Percentiles rank a stretch among this genome's conserved stretches.
phyloP scores from a whole-genome alignment of 2,329 filamentous ascomycete species.

The Zymoseptoria brevis region DNA sequence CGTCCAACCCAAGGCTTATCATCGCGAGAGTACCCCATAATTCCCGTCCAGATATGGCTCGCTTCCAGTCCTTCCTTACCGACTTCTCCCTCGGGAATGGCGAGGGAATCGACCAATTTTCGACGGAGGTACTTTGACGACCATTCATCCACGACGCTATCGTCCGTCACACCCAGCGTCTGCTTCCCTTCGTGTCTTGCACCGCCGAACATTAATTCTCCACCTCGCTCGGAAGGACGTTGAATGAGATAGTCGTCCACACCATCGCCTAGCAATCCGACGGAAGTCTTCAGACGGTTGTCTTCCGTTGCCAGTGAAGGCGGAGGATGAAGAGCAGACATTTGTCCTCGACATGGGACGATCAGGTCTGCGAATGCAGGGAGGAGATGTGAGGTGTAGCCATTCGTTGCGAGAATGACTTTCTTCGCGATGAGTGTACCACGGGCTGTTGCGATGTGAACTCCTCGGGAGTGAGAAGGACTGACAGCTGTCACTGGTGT shows the following conservation, averaged over 20 bases:
- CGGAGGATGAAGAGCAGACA: conserved; percentile 58
- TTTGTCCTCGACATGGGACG: conserved; percentile 68
- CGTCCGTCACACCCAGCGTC: conserved; percentile 53
- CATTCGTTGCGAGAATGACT: conserved; percentile 75
- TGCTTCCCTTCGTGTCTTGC: conserved; percentile 49
- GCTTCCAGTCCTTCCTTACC: conserved; percentile 41
- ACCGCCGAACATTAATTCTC: conserved; percentile 63
- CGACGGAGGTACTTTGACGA: conserved; percentile 50
- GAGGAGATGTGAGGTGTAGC: conserved; percentile 68
- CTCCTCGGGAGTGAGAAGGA: conserved; percentile 1
- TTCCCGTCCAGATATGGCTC: conserved; percentile 60
- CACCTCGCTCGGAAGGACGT: conserved; percentile 44
- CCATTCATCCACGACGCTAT: conserved; percentile 48
- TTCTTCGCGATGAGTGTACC: conserved; percentile 56
- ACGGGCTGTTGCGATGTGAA: conserved; percentile 42
- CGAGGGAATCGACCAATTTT: conserved; percentile 31
- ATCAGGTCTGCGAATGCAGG: conserved; percentile 63
- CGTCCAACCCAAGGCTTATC: conserved; percentile 61
- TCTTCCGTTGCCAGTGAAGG: conserved; percentile 21
- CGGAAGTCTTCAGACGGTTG: conserved; percentile 48
- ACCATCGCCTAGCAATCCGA: conserved; percentile 53
- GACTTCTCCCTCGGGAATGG: conserved; percentile 28
- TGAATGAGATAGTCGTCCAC: conserved; percentile 69
- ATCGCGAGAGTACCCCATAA: conserved; percentile 70
- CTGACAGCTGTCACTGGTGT: conserved; percentile 49